phyloP scores from a whole-genome alignment of 2,329 filamentous ascomycete species.

The Seiridium unicorne region DNA sequence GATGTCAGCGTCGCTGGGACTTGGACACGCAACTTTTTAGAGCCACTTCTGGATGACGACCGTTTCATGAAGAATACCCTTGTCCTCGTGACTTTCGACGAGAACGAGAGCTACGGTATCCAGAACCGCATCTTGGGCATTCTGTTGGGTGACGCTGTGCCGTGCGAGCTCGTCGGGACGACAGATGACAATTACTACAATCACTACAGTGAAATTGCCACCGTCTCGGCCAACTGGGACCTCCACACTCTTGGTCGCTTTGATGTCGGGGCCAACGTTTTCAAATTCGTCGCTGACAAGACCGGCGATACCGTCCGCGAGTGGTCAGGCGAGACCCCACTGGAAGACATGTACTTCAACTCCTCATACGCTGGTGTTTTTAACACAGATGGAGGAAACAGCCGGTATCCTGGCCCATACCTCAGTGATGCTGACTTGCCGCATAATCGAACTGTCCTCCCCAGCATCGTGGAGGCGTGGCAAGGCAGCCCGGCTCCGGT shows the following conservation, averaged over 20 bases:
- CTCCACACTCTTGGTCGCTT: conserved; percentile 68
- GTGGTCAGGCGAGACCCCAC: conserved; percentile 30
- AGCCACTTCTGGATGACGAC: conserved; percentile 65
- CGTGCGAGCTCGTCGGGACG: conserved; percentile 61
- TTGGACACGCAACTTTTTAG: conserved; percentile 68
- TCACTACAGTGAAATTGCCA: conserved; percentile 69
- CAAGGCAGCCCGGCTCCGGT: conserved; percentile 32
- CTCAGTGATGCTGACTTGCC: conserved; percentile 23
- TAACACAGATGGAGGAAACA: conserved; percentile 34
- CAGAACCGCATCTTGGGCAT: conserved; percentile 70
- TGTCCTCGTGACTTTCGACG: conserved; percentile 76
- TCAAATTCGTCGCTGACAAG: conserved; percentile 55
- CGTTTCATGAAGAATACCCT: conserved; percentile 76
- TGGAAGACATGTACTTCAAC: conserved; percentile 49
- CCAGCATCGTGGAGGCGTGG: conserved; percentile 37
- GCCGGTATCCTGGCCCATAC: conserved; percentile 39
- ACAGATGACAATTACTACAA: conserved; percentile 70
- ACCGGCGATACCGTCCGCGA: conserved; percentile 53
- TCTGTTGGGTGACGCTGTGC: conserved; percentile 73
- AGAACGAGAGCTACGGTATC: conserved; percentile 66
- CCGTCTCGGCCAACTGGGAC: conserved; percentile 67
- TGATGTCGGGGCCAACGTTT: conserved; percentile 73
- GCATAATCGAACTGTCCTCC: conserved; percentile 32
- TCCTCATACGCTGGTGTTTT: conserved; percentile 51
- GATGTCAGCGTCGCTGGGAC: conserved; percentile 65